Base-by-base conservation (phyloP, 2,329 filamentous ascomycete genomes). In the Emmonsia crescens region DNA sequence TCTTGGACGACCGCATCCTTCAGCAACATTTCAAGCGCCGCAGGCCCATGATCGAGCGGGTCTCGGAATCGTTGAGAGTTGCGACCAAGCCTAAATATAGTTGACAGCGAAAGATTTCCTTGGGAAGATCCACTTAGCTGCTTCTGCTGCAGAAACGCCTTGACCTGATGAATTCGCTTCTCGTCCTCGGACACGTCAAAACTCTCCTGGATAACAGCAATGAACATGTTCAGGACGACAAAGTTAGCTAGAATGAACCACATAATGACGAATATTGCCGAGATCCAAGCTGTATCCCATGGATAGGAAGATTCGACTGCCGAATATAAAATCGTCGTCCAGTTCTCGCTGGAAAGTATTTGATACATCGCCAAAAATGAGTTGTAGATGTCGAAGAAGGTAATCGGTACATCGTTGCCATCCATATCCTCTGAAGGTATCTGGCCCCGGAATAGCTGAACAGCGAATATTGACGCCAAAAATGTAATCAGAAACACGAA, bases 121-220 rank as follows among this genome's bases (percentile, higher is more conserved):
- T 72, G 85, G 73, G 73, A 79, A 31, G 85, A 82, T 42, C 78
- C 83, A 29, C 87, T 89, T 38, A 96, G 79, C 69, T 97, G 92
- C 72, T 93, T 95, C 67, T 92, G 86, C 71, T 96, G 90, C 52
- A 99, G 79, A 69, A 97, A 99, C 1, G 93, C 90, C 70, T 92
- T 93, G 64, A 99, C 92, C 76, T 99, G 95, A 72, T 97, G 91
- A 64, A 97, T 77, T 24, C 95, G 91, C 76, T 99, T 99, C 74
- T 97, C 92, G 72, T 99, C 95, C 73, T 99, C 94, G 3, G 92
- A 96, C 31, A 99, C 91, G 76, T 99, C 94, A 72, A 99, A 99
- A 71, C 96, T 99, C 72, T 99, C 94, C 74, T 99, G 94, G 66
- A 99, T 99, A 77, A 99, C 94, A 80, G 94, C 94, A 89, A 99